phyloP scores from a whole-genome alignment of 805 yeast genomes.

The Ogataea methanolica region DNA sequence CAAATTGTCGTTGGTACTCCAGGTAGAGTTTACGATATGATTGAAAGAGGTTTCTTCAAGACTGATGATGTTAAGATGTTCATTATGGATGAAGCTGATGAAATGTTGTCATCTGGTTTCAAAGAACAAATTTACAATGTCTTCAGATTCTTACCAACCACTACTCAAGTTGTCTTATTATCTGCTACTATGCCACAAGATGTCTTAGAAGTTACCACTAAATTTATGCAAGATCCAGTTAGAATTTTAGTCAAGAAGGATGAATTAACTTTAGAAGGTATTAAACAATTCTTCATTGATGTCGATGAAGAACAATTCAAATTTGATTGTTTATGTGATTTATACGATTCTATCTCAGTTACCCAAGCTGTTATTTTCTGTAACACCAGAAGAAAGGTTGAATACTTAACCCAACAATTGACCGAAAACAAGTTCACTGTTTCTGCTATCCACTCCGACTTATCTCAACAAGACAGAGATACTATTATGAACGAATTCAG shows the following conservation, averaged over 20 bases:
- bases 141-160: constrained; percentile 75
- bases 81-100: constrained; percentile 96
- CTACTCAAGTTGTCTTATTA: constrained; percentile 88
- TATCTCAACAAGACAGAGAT: constrained; percentile 94
- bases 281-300: constrained; percentile 85
- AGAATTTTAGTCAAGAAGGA: constrained; percentile 93
- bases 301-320: constrained; percentile 93
- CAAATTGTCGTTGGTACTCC: constrained; percentile 97
- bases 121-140: constrained; percentile 93
- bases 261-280: constrained; percentile 90
- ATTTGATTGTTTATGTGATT: constrained; percentile 89
- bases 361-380: constrained; percentile 98
- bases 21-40: constrained; percentile 89
- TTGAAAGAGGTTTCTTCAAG: constrained; percentile 71
- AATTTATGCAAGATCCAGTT: constrained; percentile 90
- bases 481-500: constrained; percentile 94
- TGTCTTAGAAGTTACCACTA: constrained; percentile 85
- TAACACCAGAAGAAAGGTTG: constrained; percentile 94
- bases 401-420: constrained; percentile 80
- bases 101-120: constrained; percentile 87
- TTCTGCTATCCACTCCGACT: constrained; percentile 94
- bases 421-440: constrained; percentile 82
- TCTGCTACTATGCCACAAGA: constrained; percentile 93
- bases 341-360: constrained; percentile 90
- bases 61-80: constrained; percentile 81